These are phyloP conservation scores for Fusarium dlaminii DNA, from an alignment of 2,329 filamentous ascomycete species.

Conservation along the genomic window DNA sequence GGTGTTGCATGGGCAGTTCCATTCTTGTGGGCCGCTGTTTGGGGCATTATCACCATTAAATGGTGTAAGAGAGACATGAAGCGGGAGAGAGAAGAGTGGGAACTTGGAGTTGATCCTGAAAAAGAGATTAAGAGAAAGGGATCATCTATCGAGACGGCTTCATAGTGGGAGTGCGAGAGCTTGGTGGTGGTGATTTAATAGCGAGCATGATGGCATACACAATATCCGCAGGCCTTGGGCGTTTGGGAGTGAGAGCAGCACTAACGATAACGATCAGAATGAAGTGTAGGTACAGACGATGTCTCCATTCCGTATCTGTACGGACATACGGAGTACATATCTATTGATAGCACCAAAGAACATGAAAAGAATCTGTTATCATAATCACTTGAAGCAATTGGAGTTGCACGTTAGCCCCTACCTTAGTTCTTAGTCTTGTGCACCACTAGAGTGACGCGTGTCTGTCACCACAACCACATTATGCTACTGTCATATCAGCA, in stretches of 20 bases:
- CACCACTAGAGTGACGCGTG: neutral
- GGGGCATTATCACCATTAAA: conserved; percentile 48
- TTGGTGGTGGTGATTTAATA: neutral
- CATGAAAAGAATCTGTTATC: conserved; percentile 1
- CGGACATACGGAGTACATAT: neutral
- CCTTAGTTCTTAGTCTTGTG: neutral
- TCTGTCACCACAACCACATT: conserved; percentile 3
- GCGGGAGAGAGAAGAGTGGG: conserved; percentile 51
- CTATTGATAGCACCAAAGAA: conserved; percentile 3
- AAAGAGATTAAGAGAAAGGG: conserved; percentile 30
- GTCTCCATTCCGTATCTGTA: conserved; percentile 5
- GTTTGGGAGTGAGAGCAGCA: conserved; percentile 1
- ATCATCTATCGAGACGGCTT: conserved; percentile 15
- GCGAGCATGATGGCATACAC: conserved; percentile 15
- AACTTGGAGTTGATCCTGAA: conserved; percentile 41
- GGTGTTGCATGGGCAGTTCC: conserved; percentile 54
- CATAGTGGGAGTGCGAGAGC: neutral
- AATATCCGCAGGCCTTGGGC: neutral
- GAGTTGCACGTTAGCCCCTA: neutral
- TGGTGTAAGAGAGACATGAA: conserved; percentile 53
- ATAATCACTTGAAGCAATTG: neutral
- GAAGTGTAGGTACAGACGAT: neutral
- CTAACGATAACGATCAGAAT: conserved; percentile 13
- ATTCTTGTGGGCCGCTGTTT: conserved; percentile 49
- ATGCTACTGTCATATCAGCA: neutral